phyloP scores from a whole-genome alignment of 345 rosid species.

The Citrus hindsii region DNA sequence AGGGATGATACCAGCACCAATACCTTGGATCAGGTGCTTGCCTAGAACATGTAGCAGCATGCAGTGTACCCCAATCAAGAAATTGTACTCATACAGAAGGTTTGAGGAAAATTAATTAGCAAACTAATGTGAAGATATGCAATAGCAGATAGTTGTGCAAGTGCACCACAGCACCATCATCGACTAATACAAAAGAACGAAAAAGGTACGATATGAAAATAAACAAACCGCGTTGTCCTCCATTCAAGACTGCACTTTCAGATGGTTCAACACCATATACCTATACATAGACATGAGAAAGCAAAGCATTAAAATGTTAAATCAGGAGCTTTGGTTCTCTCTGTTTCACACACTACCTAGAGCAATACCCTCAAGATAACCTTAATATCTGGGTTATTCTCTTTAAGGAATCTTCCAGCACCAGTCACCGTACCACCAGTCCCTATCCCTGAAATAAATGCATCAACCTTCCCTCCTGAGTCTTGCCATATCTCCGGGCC shows the following conservation, averaged over 20 bases:
- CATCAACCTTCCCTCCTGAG: constrained; percentile 48
- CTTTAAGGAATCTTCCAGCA: constrained; percentile 62
- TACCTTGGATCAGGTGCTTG: constrained; percentile 51
- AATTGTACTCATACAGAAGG: neutral
- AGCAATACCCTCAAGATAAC: constrained; percentile 12
- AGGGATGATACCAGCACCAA: constrained; percentile 55
- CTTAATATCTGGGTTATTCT: constrained; percentile 56
- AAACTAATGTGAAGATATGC: neutral
- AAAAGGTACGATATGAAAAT: neutral
- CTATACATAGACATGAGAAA: constrained; percentile 11
- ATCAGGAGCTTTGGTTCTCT: neutral
- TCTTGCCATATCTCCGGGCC: constrained; percentile 42
- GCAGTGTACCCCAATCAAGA: neutral
- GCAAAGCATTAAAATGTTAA: neutral
- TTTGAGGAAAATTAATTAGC: too few species aligned
- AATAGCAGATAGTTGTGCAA: neutral
- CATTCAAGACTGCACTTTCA: constrained; percentile 45
- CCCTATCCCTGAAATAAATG: constrained; percentile 44
- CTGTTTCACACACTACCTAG: neutral
- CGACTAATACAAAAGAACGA: neutral
- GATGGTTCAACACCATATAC: constrained; percentile 42
- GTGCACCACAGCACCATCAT: too few species aligned
- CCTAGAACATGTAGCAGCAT: constrained; percentile 25
- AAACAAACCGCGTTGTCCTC: constrained; percentile 32
- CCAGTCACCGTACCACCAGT: constrained; percentile 61